phyloP scores from a whole-genome alignment of 2,329 filamentous ascomycete species.

The Fusarium torulosum region DNA sequence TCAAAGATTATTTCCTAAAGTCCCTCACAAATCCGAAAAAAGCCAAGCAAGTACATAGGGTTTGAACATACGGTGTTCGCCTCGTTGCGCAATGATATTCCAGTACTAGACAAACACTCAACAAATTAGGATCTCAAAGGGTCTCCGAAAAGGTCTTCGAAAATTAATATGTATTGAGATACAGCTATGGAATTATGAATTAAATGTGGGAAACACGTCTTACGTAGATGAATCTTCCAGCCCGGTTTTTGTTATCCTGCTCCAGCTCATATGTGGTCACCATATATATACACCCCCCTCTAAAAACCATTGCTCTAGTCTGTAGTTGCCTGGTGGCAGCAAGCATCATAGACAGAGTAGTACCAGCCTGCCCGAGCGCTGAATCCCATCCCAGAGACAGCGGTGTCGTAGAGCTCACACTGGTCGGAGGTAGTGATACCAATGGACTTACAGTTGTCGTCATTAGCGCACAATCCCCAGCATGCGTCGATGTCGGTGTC shows the following conservation, averaged over 20 bases:
- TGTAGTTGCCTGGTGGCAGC: constrained; percentile 21
- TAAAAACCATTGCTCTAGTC: background rate
- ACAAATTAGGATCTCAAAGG: too few species aligned
- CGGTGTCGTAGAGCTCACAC: constrained; percentile 35
- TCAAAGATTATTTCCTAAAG: too few species aligned
- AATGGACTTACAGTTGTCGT: constrained; percentile 21
- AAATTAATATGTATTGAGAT: constrained; percentile 2
- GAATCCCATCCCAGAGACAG: constrained; percentile 15
- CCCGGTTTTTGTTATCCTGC: background rate
- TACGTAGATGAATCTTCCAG: background rate
- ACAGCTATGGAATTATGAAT: constrained; percentile 27
- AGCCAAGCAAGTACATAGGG: too few species aligned
- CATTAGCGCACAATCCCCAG: constrained; percentile 10
- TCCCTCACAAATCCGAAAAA: too few species aligned
- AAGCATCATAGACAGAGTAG: constrained; percentile 30
- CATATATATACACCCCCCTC: background rate
- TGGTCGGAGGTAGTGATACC: constrained; percentile 22
- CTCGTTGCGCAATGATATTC: too few species aligned
- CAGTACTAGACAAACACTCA: too few species aligned
- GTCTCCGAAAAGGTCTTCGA: background rate
- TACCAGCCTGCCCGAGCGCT: background rate
- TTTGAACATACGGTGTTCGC: too few species aligned
- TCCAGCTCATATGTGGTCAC: constrained; percentile 5
- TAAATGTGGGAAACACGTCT: background rate
- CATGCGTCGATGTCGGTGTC: constrained; percentile 12